A percentile compares a stretch with the other conserved stretches of the same genome.
phyloP scores from a whole-genome alignment of 2,329 filamentous ascomycete species.

The Trichoderma polysporum region DNA sequence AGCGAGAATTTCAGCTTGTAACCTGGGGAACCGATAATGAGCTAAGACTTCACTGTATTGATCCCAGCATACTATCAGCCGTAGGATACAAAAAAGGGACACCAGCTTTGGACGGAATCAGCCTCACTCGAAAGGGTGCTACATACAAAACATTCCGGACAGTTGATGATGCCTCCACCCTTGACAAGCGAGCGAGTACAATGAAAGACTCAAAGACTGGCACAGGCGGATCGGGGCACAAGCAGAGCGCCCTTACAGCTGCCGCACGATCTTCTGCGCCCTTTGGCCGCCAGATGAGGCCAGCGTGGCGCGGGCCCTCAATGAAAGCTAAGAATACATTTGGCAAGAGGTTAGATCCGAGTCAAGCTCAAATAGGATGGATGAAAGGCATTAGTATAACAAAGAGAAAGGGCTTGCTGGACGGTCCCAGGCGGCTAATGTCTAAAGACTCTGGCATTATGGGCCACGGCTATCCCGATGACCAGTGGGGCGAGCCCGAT shows the following conservation, averaged over 20 bases:
- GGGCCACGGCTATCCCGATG: constrained; percentile 51
- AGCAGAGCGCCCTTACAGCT: constrained; percentile 45
- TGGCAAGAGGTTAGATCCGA: constrained; percentile 45
- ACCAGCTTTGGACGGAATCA: constrained; percentile 62
- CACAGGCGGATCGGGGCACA: constrained; percentile 42
- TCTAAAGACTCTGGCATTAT: constrained; percentile 55
- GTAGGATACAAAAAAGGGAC: constrained; percentile 74
- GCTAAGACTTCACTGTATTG: constrained; percentile 73
- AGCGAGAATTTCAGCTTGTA: constrained; percentile 88
- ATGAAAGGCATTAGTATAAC: constrained; percentile 68
- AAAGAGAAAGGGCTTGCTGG: constrained; percentile 49
- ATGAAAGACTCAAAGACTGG: constrained; percentile 60
- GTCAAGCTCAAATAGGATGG: constrained; percentile 63
- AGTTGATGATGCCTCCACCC: constrained; percentile 57
- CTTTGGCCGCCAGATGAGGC: constrained; percentile 32
- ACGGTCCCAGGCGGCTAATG: constrained; percentile 44
- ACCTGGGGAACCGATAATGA: constrained; percentile 89
- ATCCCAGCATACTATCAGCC: constrained; percentile 60
- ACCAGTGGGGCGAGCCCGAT: constrained; percentile 61
- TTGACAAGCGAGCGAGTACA: constrained; percentile 59
- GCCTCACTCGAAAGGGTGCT: constrained; percentile 78
- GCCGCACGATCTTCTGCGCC: constrained; percentile 41
- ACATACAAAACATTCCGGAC: constrained; percentile 82
- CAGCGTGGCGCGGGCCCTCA: constrained; percentile 55
- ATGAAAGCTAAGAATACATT: constrained; percentile 56